phyloP scores from a whole-genome alignment of 805 yeast genomes.

The Candida hispaniensis region DNA sequence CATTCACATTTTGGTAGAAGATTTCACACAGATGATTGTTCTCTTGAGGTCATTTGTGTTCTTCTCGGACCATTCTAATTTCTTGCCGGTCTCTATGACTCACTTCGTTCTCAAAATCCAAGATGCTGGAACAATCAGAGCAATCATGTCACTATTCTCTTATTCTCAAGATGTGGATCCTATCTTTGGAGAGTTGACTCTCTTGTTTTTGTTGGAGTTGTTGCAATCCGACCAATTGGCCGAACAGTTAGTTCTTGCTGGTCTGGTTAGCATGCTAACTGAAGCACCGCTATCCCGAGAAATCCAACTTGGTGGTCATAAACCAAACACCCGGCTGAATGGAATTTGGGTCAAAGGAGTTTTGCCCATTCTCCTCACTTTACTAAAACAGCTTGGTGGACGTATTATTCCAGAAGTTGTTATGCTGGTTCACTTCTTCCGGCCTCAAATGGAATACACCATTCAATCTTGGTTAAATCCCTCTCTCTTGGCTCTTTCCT shows the following conservation, averaged over 20 bases:
- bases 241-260: constrained; percentile 49
- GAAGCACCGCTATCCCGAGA: constrained; percentile 64
- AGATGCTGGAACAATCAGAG: constrained; percentile 49
- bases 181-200: constrained; percentile 58
- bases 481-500: constrained; percentile 39
- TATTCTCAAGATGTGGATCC: constrained; percentile 58
- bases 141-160: constrained; percentile 55
- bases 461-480: constrained; percentile 55
- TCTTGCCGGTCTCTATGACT: constrained; percentile 30
- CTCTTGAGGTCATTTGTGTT: no score
- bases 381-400: constrained; percentile 54
- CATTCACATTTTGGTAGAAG: constrained; percentile 40
- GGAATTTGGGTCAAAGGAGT: constrained; percentile 81
- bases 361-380: constrained; percentile 50
- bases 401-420: constrained; percentile 54
- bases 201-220: constrained; percentile 60
- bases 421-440: constrained; percentile 50
- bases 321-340: constrained; percentile 47
- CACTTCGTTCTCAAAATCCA: constrained; percentile 44
- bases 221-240: constrained; percentile 53
- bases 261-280: constrained; percentile 54
- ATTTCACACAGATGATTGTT: constrained; percentile 50
- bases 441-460: constrained; percentile 53
- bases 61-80: no score
- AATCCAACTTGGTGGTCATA: constrained; percentile 51